Evolutionary conservation across 805 yeast species (phyloP), one percentile per base, ranked within the genome.

Genomic region (Teunomyces cretensis): DNA sequence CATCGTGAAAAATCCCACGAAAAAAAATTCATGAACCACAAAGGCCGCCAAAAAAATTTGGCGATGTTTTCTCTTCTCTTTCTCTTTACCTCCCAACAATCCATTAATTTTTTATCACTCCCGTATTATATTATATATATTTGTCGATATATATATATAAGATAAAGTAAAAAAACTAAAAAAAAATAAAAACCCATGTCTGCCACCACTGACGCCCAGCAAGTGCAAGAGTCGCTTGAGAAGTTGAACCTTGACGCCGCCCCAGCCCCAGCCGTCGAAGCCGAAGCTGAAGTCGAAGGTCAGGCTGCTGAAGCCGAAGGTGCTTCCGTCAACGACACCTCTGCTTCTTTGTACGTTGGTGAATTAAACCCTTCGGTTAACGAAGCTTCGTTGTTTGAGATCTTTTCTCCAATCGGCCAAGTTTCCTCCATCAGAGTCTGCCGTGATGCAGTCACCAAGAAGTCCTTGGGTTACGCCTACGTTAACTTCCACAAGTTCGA

Each of bases 401-500:
- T 91, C 61, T 94, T 94, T 78, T 87, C 96, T 54, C 90, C 88
- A 64, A 79, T 92, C 60, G 99, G 98, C 58, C 90, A 88, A 63
- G 98, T 94, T 49, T 81, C 97, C 27, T 88, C 97, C 52, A 91
- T 94, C 70, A 91, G 98, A 78, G 97, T 94, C 54, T 94, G 99
- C 79, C 92, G 99, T 76, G 98, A 94, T 67, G 96, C 97, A 58
- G 86, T 94, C 60, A 84, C 97, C 69, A 88, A 92, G 78, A 90
- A 89, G 66, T 92, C 98, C 51, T 83, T 94, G 58, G 98, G 99
- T 66, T 94, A 94, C 72, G 99, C 97, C 62, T 94, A 94, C 76
- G 97, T 94, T 63, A 94, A 94, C 86, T 94, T 77, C 84, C 90
- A 85, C 76, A 82, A 84, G 70, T 74, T 79, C 57, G 87, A 79